Percentiles rank a stretch among this genome's conserved stretches.
Evolutionary conservation across 1,284 basidiomycete genomes (phyloP).

Genomic region (Ganoderma meredithae): DNA sequence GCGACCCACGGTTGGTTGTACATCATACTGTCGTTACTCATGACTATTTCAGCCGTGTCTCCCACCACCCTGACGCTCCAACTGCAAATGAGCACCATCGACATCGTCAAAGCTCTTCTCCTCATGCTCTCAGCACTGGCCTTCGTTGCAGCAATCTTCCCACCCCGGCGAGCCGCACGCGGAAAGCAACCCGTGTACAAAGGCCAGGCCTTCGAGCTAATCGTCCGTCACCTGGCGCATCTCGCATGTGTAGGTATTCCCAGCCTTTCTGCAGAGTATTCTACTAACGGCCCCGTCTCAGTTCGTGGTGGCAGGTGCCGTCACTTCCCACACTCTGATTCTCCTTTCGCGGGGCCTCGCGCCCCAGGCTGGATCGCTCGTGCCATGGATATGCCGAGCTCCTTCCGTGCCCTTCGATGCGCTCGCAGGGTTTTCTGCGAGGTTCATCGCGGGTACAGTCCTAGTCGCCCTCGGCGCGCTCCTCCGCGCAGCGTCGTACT

Average conservation of each 20-base stretch:
- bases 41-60: no score
- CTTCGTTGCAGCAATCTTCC: no score
- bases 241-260: conserved; percentile 9
- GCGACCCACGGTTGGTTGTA: no score
- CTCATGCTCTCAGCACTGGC: no score
- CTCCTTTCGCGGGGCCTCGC: conserved; percentile 36
- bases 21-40: no score
- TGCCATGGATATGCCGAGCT: not conserved
- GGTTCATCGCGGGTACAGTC: conserved; percentile 11
- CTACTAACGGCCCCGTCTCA: not conserved
- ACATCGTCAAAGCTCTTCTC: no score
- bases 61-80: no score
- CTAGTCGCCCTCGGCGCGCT: conserved; percentile 23
- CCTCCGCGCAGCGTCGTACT: conserved; percentile 34
- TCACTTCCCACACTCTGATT: conserved; percentile 23
- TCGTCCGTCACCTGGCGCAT: conserved; percentile 18
- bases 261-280: not conserved
- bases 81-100: no score
- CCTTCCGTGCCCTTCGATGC: not conserved
- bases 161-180: no score
- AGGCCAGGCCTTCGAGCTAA: conserved; percentile 18
- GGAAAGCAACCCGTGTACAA: conserved; percentile 6
- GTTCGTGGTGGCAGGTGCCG: conserved; percentile 4
- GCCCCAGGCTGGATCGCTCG: not conserved
- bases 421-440: conserved; percentile 18